Conservation (phyloP, 352 stramenopile genomes). For the Globisporangium lucens region DNA sequence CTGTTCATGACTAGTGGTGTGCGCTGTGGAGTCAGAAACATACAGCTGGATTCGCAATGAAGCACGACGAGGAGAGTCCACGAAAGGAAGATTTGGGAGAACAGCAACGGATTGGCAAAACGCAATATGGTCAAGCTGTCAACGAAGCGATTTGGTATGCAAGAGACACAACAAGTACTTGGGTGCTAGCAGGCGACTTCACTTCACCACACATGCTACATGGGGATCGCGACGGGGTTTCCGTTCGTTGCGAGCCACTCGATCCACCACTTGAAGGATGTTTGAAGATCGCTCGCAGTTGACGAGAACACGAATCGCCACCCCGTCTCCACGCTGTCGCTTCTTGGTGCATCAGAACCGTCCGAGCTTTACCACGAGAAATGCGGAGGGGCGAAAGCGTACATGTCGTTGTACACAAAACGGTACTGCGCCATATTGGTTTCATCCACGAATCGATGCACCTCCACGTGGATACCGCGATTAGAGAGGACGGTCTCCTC, state of each 20-base stretch:
- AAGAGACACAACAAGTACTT: not conserved
- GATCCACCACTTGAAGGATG: not conserved
- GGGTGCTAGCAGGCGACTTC: not conserved
- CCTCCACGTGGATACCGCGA: not conserved
- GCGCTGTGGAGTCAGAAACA: no score
- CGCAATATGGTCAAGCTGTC: not conserved
- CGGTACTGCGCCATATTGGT: not conserved
- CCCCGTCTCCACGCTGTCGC: not conserved
- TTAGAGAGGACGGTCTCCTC: not conserved
- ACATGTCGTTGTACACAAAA: not conserved
- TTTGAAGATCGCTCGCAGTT: not conserved
- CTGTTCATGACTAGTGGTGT: no score
- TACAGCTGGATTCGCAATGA: not conserved
- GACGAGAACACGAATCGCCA: conserved; percentile 6
- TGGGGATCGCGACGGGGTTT: not conserved
- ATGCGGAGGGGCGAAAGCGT: not conserved
- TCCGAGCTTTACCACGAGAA: not conserved
- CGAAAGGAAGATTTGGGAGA: not conserved
- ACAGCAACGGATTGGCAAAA: not conserved
- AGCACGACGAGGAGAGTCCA: not conserved
- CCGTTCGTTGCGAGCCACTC: conserved; percentile 6
- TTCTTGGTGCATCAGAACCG: not conserved
- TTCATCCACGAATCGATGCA: not conserved
- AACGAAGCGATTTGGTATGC: not conserved
- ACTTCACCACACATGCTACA: not conserved